Evolutionary conservation across 2,329 filamentous ascomycete species (phyloP), one percentile per base, ranked within the genome.

Genomic region (Sporothrix dimorphospora): DNA sequence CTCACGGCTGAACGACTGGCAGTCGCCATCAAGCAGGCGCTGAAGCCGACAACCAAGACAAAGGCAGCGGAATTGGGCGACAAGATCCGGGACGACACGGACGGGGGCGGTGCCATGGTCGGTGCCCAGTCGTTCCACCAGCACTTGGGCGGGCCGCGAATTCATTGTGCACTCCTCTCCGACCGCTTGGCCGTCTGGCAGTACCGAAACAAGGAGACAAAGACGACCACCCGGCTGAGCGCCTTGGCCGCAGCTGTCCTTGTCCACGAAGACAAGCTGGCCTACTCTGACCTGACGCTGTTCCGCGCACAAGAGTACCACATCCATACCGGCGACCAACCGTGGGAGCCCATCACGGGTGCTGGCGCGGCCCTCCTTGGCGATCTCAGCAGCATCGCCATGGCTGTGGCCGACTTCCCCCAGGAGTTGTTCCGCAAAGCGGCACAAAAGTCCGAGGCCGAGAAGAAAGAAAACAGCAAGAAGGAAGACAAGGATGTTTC

Each of bases 341-440:
- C 93, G 0, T 90, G 88, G 77, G 94, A 96, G 75, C 93, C 94
- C 0, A 88, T 97, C 30, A 90, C 91, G 16, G 93, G 93, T 24
- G 92, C 90, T 19, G 90, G 93, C 0, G 88, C 89, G 59, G 93
- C 94, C 0, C 81, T 98, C 0, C 83, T 97, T n/a, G 92, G 92
- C 6, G 95, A 94, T n/a, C 84, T 96, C 63, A 90, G 91, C 34
- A 91, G 88, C 51, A 90, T 98, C 72, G 88, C 92, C 77, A 92
- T 97, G 87, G 93, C 93, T 0, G 86, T 97, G 53, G 92, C 92
- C 0, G 94, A 97, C 77, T 87, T 91, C 75, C 89, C 89, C 1
- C 81, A 86, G 21, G 86, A 89, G 72, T 79, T 90, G 5, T 88
- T 75, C 3, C 47, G 47, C 47, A 45, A 65, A 6, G 27, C 53